Evolutionary conservation across 331 rosid genomes (phyloP), one percentile per base, ranked within the genome.

Genomic region (Rosa hybrid): DNA sequence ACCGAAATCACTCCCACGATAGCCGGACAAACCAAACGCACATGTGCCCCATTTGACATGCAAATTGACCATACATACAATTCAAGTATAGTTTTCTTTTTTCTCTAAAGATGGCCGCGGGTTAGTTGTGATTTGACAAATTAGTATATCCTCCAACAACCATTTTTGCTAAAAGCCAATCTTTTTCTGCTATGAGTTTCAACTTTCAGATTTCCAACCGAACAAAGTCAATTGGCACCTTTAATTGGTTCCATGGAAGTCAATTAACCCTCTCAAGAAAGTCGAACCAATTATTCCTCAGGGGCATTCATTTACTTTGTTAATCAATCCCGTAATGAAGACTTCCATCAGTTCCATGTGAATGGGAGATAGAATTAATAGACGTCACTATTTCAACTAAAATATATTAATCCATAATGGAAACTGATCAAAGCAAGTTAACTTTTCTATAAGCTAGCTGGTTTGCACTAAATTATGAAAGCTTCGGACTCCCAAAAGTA

Each of bases 381-480:
- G 71, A 65, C 71, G 7, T 4, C 2, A 25, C 25, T 23, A 60
- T 23, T 23, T 23, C 38, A 9, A 60, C 14, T 60, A 21, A 21
- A 13, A 60, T 59, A 59, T 56, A 62, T 5, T 14, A 64, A 64
- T 64, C 70, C 70, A 21, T 1, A 60, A 4, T 25, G 39, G 38
- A 62, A 62, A 62, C 41, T 65, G 45, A 68, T 68, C 51, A 68
- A 68, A 41, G 71, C 46, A 14, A 34, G 46, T 34, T 65, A 65
- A 25, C 68, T 62, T 45, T 45, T 16, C 59, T 0, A 25, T 34
- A 30, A 65, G 71, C 46, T 65, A 65, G 71, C 46, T 65, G 71
- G 21, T 8, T 64, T 14, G n/a, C 23, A 3, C 46, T 34, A 38
- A 65, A 34, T 34, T 65, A 34, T 65, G 39, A 38, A 65, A 65